A percentile compares a stretch with the other conserved stretches of the same genome.
Conservation (phyloP, 768 basidiomycete species). For the Tubosaeta sp. region DNA sequence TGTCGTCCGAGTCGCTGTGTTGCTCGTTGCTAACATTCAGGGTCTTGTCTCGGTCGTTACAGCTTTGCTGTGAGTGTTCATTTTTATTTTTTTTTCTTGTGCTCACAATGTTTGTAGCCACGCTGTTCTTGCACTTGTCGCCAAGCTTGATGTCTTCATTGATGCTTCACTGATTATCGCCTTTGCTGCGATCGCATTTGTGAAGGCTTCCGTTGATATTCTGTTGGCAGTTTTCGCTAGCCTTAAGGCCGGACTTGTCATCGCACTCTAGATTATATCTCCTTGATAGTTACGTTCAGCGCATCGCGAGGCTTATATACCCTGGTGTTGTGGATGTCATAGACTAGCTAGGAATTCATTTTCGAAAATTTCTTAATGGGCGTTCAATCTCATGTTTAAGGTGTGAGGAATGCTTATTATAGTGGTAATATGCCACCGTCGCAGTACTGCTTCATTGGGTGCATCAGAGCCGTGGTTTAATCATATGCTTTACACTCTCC, state of each 20-base stretch:
- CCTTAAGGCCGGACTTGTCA: neutral
- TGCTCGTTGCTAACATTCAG: too few relatives aligned
- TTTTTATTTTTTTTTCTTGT: neutral
- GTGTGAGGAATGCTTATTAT: too few relatives aligned
- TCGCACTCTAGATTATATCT: neutral
- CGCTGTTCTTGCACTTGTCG: neutral
- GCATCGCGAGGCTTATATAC: neutral
- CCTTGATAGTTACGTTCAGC: neutral
- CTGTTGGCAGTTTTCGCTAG: neutral
- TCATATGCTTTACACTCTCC: slow-evolving; percentile 42
- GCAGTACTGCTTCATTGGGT: too few relatives aligned
- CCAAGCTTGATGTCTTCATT: neutral
- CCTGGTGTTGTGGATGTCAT: neutral
- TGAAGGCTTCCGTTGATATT: neutral
- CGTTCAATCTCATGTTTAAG: too few relatives aligned
- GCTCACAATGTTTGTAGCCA: neutral
- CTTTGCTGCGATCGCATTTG: neutral
- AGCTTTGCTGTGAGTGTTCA: neutral
- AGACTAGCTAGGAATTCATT: neutral
- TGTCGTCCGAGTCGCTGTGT: too few relatives aligned
- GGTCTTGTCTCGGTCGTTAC: neutral
- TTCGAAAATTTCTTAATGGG: too few relatives aligned
- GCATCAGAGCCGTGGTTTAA: slow-evolving; percentile 47
- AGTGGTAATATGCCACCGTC: neutral
- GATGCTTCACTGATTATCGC: too few relatives aligned